A percentile compares a stretch with the other conserved stretches of the same genome.
Evolutionary conservation across 2,329 filamentous ascomycete genomes (phyloP).

Genomic region (Ceratocystis cacaofunesta): DNA sequence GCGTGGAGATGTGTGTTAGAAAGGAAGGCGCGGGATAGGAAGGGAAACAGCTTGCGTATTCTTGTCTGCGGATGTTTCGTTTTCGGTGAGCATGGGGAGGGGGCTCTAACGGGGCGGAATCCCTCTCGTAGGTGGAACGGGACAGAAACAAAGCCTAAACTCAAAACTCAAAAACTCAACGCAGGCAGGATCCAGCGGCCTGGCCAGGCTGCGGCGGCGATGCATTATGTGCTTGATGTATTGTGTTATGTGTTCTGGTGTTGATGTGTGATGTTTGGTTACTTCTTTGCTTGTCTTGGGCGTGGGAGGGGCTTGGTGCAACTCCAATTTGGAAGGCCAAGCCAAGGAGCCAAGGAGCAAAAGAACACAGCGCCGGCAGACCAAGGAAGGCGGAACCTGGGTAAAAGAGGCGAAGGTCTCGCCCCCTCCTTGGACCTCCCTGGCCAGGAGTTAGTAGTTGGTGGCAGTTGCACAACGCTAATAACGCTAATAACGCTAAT

Average conservation of each 20-base stretch:
- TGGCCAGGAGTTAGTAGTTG: background rate
- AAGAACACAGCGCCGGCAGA: background rate
- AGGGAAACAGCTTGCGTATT: background rate
- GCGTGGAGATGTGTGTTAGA: too few relatives aligned
- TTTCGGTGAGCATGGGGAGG: background rate
- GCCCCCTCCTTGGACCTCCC: background rate
- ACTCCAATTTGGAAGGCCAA: background rate
- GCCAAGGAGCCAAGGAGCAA: background rate
- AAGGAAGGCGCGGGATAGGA: background rate
- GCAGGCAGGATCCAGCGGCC: background rate
- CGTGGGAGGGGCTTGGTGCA: background rate
- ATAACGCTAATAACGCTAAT: background rate
- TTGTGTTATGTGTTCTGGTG: background rate
- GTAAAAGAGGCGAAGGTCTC: background rate
- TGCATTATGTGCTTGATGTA: background rate
- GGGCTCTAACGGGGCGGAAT: background rate
- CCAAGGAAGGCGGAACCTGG: background rate
- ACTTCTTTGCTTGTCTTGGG: background rate
- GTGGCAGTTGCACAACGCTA: background rate
- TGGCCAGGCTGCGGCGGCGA: background rate
- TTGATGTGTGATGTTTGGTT: background rate
- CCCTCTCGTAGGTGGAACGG: background rate
- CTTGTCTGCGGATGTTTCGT: background rate
- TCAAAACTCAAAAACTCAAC: background rate
- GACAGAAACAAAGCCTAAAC: constrained; percentile 5